Evolutionary conservation across 768 basidiomycete genomes (phyloP).

Genomic region (Termitomyces eurrhizus): DNA sequence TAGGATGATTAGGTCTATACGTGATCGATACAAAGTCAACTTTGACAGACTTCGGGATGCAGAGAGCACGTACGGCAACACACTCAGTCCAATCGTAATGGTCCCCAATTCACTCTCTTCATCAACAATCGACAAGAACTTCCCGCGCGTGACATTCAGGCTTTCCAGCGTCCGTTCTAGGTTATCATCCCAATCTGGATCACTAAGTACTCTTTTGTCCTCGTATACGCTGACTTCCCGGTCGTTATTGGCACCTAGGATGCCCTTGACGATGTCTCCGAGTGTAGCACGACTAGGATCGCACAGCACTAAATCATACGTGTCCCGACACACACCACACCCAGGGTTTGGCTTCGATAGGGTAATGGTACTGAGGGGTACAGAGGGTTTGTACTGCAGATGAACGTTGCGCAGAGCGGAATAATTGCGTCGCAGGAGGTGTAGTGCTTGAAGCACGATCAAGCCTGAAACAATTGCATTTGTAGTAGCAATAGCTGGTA

Average conservation of each 20-base stretch:
- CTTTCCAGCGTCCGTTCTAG: conserved; percentile 75
- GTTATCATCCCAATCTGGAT: conserved; percentile 95
- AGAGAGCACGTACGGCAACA: conserved; percentile 61
- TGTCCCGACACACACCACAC: conserved; percentile 86
- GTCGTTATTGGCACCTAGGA: conserved; percentile 51
- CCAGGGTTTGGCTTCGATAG: conserved; percentile 66
- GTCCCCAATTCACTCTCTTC: conserved; percentile 78
- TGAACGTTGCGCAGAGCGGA: conserved; percentile 69
- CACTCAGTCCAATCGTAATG: conserved; percentile 64
- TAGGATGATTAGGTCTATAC: conserved; percentile 52
- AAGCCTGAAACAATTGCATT: conserved; percentile 96
- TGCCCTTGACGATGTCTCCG: conserved; percentile 64
- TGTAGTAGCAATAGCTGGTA: conserved; percentile 98
- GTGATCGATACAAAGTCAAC: conserved; percentile 3
- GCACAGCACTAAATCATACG: conserved; percentile 71
- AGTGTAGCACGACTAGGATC: conserved; percentile 69
- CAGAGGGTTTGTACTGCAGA: conserved; percentile 70
- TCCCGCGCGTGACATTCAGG: conserved; percentile 75
- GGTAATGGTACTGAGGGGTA: conserved; percentile 70
- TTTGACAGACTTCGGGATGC: not conserved
- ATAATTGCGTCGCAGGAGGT: conserved; percentile 69
- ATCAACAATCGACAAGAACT: conserved; percentile 85
- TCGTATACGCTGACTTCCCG: conserved; percentile 81
- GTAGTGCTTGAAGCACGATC: conserved; percentile 90
- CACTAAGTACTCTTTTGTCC: conserved; percentile 80